A percentile compares a stretch with the other conserved stretches of the same genome.
These are phyloP conservation scores for Chlorella ohadii DNA, from an alignment of 139 green algal genomes.

Conservation along the genomic window DNA sequence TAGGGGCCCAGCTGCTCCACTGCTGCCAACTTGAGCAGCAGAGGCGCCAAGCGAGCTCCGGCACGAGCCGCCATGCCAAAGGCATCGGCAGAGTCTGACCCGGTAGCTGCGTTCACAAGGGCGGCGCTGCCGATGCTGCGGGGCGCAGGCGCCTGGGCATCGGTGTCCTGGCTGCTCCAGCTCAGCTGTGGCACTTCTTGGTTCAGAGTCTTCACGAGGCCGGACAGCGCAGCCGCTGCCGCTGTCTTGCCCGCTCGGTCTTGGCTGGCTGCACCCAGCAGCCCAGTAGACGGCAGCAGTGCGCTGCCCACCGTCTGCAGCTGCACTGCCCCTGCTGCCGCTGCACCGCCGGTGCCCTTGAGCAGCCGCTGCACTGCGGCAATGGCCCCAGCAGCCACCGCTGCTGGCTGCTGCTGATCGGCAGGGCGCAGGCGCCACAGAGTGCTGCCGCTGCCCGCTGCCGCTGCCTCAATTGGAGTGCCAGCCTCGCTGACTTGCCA, in stretches of 20 bases:
- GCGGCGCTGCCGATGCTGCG: not conserved
- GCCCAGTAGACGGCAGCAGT: not conserved
- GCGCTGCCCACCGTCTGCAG: slow-evolving; percentile 27
- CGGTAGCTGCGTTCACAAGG: not conserved
- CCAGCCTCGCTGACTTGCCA: slow-evolving; percentile 11
- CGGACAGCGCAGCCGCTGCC: slow-evolving; percentile 9
- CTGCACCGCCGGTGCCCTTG: not conserved
- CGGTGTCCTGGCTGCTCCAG: slow-evolving; percentile 31
- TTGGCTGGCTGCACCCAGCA: not conserved
- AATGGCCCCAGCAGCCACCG: slow-evolving; percentile 27
- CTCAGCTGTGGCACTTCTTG: slow-evolving; percentile 29
- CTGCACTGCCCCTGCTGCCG: not conserved
- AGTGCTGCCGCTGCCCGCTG: too few species aligned
- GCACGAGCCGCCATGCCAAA: slow-evolving; percentile 4
- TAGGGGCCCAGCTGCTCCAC: slow-evolving; percentile 32
- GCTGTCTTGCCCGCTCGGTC: not conserved
- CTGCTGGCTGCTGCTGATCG: not conserved
- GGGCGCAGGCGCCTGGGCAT: not conserved
- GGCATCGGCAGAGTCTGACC: not conserved
- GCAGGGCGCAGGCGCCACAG: slow-evolving; percentile 4
- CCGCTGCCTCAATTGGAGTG: too few species aligned
- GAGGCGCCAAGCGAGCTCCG: not conserved
- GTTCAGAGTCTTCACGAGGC: slow-evolving; percentile 33
- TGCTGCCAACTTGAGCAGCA: slow-evolving; percentile 23
- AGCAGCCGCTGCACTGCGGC: slow-evolving; percentile 38